phyloP scores from a whole-genome alignment of 495 filamentous ascomycete species.

The Tuber brumale region DNA sequence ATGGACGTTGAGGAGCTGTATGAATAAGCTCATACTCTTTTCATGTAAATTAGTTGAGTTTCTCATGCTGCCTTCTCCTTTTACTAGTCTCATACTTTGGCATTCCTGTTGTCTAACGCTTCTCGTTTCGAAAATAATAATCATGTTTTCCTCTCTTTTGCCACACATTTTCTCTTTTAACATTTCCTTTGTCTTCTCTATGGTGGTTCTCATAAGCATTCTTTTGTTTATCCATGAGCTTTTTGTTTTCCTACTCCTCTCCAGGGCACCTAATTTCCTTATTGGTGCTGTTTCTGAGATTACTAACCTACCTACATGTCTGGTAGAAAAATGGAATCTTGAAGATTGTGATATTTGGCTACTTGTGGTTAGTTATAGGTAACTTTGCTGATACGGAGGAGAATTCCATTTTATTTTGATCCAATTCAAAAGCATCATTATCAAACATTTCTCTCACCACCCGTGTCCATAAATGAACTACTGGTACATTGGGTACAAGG shows the following conservation, averaged over 20 bases:
- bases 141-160: not conserved
- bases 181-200: not conserved
- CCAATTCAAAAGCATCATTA: not conserved
- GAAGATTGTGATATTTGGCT: not conserved
- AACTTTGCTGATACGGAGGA: not conserved
- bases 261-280: not conserved
- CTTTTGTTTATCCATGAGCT: not conserved
- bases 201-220: not conserved
- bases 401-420: not conserved
- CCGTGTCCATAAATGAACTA: not conserved
- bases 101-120: not conserved
- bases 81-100: not conserved
- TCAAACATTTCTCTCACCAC: not conserved
- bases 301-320: not conserved
- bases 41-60: not conserved
- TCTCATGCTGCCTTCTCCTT: not conserved
- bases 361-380: not conserved
- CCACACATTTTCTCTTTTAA: not conserved
- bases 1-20: conserved; percentile 68
- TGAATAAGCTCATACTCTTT: conserved; percentile 46
- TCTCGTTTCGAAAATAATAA: not conserved
- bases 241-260: not conserved
- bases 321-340: not conserved
- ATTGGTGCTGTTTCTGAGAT: not conserved
- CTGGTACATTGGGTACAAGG: not conserved